These are phyloP conservation scores for Colletotrichum australisinense DNA, from an alignment of 2,329 filamentous ascomycete species.

Conservation along the genomic window DNA sequence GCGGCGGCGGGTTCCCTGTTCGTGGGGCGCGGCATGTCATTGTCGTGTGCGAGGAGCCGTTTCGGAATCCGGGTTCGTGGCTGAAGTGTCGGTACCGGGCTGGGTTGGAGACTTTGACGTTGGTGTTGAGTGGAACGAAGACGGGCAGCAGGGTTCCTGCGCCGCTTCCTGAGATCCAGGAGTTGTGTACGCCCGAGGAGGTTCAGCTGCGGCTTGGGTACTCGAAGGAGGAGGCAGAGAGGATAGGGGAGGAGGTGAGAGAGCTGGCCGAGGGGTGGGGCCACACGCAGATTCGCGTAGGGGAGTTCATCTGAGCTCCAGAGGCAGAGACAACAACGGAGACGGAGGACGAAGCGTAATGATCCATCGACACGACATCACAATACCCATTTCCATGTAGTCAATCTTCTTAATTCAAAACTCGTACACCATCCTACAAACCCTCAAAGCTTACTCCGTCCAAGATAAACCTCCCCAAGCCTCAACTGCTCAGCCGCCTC, in stretches of 20 bases:
- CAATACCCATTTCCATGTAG: constrained; percentile 24
- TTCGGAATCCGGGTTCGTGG: constrained; percentile 23
- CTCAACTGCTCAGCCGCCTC: constrained; percentile 78
- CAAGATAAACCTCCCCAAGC: constrained; percentile 70
- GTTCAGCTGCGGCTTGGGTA: constrained; percentile 8
- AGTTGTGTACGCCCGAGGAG: constrained; percentile 8
- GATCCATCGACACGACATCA: neutral
- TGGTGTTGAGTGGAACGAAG: constrained; percentile 14
- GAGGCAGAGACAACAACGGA: no score
- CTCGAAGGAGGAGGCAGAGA: constrained; percentile 19
- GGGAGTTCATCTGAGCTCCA: constrained; percentile 9
- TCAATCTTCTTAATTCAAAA: neutral
- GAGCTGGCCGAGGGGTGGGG: constrained; percentile 28
- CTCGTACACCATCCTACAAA: neutral
- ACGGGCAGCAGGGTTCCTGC: neutral
- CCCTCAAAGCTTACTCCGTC: constrained; percentile 55
- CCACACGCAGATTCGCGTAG: constrained; percentile 17
- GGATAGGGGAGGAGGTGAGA: constrained; percentile 24
- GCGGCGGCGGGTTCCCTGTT: constrained; percentile 30
- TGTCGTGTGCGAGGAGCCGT: constrained; percentile 31
- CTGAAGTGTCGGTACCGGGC: constrained; percentile 30
- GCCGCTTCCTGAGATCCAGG: constrained; percentile 17
- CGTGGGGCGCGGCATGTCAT: constrained; percentile 27
- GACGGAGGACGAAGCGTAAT: neutral
- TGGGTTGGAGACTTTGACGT: constrained; percentile 23